A percentile compares a stretch with the other conserved stretches of the same genome.
These are phyloP conservation scores for Fraxinus velutina DNA, from an alignment of 305 asterid species.

Conservation along the genomic window DNA sequence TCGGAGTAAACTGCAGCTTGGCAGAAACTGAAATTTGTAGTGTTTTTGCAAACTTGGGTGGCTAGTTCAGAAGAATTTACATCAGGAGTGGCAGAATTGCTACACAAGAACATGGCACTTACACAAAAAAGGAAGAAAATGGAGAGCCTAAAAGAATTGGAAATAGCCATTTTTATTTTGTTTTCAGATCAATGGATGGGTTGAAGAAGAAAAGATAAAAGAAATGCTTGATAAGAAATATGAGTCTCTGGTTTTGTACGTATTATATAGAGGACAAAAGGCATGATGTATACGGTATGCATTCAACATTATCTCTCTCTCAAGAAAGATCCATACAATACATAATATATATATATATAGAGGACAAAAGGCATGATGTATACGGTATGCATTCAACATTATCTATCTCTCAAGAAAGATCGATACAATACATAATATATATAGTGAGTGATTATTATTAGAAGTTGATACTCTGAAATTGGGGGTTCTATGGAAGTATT, in stretches of 20 bases:
- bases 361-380: not conserved
- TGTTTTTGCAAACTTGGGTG: conserved; percentile 36
- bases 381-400: not conserved
- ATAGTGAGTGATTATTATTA: too few species aligned
- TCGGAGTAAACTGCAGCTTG: conserved; percentile 36
- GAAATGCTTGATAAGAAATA: not conserved
- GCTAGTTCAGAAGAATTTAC: conserved; percentile 24
- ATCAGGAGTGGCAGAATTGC: not conserved
- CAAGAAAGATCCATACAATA: not conserved
- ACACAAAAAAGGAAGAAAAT: conserved; percentile 10
- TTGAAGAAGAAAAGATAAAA: not conserved
- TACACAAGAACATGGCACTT: not conserved
- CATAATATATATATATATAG: too few species aligned
- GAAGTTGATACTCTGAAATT: too few species aligned
- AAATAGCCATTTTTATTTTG: not conserved
- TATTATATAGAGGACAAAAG: not conserved
- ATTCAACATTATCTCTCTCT: not conserved
- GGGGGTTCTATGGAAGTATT: too few species aligned
- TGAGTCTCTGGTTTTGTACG: not conserved
- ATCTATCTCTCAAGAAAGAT: not conserved
- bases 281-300: not conserved
- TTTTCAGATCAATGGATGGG: not conserved
- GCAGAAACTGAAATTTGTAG: conserved; percentile 37
- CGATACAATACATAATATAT: too few species aligned
- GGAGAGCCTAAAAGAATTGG: not conserved